Percentiles rank a stretch among this genome's conserved stretches.
Conservation (phyloP, 805 yeast species). For the Metschnikowia peoriensis region DNA sequence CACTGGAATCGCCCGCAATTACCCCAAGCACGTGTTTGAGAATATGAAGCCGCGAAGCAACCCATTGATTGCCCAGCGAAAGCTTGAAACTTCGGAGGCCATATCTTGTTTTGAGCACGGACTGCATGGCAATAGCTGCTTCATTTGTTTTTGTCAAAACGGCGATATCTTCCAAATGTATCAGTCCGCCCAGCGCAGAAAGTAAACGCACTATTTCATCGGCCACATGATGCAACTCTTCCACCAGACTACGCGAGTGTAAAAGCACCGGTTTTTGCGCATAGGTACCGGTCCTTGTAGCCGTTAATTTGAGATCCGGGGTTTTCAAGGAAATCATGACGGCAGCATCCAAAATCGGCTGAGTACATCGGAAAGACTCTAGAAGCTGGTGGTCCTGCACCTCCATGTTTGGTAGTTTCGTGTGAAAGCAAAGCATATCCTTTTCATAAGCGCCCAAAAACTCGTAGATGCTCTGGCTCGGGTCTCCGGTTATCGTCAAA, state of each 20-base stretch:
- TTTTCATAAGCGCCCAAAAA: slow-evolving; percentile 55
- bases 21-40: slow-evolving; percentile 16
- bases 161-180: slow-evolving; percentile 18
- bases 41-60: slow-evolving; percentile 11
- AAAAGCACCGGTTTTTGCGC: slow-evolving; percentile 12
- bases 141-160: slow-evolving; percentile 17
- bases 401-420: slow-evolving; percentile 20
- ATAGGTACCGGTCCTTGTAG: slow-evolving; percentile 1
- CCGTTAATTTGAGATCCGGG: slow-evolving; percentile 1
- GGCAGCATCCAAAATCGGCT: slow-evolving; percentile 51
- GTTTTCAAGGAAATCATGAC: slow-evolving; percentile 19
- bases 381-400: slow-evolving; percentile 34
- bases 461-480: slow-evolving; percentile 65
- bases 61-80: slow-evolving; percentile 18
- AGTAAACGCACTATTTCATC: slow-evolving; percentile 18
- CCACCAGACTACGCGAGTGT: background rate
- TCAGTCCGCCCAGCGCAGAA: slow-evolving; percentile 19
- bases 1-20: slow-evolving; percentile 27
- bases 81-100: slow-evolving; percentile 15
- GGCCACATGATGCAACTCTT: slow-evolving; percentile 11
- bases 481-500: slow-evolving; percentile 68
- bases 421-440: slow-evolving; percentile 27
- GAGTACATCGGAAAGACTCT: slow-evolving; percentile 62
- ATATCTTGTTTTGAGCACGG: slow-evolving; percentile 9
- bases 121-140: slow-evolving; percentile 14